Percentiles rank a stretch among this genome's conserved stretches.
Evolutionary conservation across 2,329 filamentous ascomycete genomes (phyloP).

Genomic region (Pleomassaria siparia): DNA sequence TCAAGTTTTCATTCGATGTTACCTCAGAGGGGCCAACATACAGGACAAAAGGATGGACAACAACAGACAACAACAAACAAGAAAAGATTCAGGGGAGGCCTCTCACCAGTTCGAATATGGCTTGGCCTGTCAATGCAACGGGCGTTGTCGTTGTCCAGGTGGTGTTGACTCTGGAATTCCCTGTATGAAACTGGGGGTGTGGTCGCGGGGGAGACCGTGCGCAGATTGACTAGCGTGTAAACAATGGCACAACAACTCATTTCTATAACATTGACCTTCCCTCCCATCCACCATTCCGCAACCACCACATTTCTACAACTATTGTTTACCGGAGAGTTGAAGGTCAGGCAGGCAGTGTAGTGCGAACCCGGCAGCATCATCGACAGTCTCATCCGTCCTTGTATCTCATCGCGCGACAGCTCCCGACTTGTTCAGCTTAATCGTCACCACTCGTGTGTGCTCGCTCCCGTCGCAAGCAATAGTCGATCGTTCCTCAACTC

Average conservation of each 20-base stretch:
- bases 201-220: too few species aligned
- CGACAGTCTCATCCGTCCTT: constrained; percentile 3
- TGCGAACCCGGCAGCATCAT: constrained; percentile 23
- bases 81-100: constrained; percentile 15
- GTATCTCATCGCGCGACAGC: constrained; percentile 18
- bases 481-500: constrained; percentile 17
- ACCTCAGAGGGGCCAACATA: too few species aligned
- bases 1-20: too few species aligned
- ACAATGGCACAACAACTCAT: constrained; percentile 24
- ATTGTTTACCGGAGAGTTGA: constrained; percentile 30
- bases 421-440: constrained; percentile 10
- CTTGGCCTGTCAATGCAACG: constrained; percentile 18
- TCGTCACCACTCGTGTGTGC: constrained; percentile 10
- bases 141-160: constrained; percentile 25
- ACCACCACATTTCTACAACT: constrained; percentile 41
- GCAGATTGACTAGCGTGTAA: too few species aligned
- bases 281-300: constrained; percentile 26
- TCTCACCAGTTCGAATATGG: constrained; percentile 19
- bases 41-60: background rate
- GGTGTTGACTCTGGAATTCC: too few species aligned
- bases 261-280: constrained; percentile 21
- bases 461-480: constrained; percentile 8
- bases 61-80: constrained; percentile 21
- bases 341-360: constrained; percentile 20
- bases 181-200: too few species aligned